Conservation (phyloP, 2,329 filamentous ascomycete genomes). For the Basipetospora chlamydospora region DNA sequence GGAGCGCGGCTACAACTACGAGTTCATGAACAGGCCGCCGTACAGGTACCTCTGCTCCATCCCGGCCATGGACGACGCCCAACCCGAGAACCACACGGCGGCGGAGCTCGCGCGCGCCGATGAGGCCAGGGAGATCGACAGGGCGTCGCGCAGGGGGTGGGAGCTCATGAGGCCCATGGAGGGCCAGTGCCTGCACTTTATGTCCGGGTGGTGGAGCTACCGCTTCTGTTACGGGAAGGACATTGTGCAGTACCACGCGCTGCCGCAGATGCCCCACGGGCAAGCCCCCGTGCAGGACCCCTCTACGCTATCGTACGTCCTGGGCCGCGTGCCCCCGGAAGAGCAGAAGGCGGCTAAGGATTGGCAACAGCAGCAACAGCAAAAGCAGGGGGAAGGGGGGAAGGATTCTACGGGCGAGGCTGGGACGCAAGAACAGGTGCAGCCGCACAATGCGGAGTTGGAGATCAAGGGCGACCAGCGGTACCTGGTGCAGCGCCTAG, state of each 20-base stretch:
- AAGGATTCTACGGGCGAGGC: not conserved
- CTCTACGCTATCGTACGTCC: slow-evolving; percentile 57
- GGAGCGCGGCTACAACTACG: slow-evolving; percentile 38
- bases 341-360: slow-evolving; percentile 6
- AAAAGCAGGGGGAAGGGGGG: too few species aligned
- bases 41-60: slow-evolving; percentile 74
- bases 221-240: slow-evolving; percentile 82
- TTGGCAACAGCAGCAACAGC: slow-evolving; percentile 8
- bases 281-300: slow-evolving; percentile 67
- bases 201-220: slow-evolving; percentile 92
- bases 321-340: slow-evolving; percentile 42
- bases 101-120: slow-evolving; percentile 55
- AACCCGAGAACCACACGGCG: slow-evolving; percentile 48
- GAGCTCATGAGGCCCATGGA: slow-evolving; percentile 67
- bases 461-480: slow-evolving; percentile 72
- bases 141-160: slow-evolving; percentile 65
- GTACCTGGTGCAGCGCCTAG: slow-evolving; percentile 72
- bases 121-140: slow-evolving; percentile 64
- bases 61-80: slow-evolving; percentile 48
- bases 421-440: not conserved
- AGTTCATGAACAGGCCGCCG: slow-evolving; percentile 57
- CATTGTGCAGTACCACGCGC: slow-evolving; percentile 80
- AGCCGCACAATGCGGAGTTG: slow-evolving; percentile 42
- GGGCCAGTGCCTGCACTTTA: slow-evolving; percentile 63
- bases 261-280: slow-evolving; percentile 51